Evolutionary conservation across 2,329 filamentous ascomycete genomes (phyloP).

Genomic region (Davidsoniella neocaledoniae): DNA sequence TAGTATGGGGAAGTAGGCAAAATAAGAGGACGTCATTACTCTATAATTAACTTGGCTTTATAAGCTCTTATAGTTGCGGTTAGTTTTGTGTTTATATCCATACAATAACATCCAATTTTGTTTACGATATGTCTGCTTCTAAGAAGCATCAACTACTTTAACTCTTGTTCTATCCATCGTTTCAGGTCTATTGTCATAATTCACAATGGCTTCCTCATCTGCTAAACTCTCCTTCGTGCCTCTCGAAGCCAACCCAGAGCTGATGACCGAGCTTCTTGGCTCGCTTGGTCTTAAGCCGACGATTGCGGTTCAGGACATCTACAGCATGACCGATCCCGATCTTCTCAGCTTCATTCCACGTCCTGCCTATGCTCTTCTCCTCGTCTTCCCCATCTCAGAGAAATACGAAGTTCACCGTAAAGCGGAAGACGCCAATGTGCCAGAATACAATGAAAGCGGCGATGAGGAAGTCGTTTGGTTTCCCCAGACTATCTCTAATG

Average conservation of each 20-base stretch:
- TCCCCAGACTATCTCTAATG: constrained; percentile 85
- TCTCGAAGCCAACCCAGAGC: constrained; percentile 63
- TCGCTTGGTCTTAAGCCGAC: constrained; percentile 66
- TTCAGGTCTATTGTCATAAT: not conserved
- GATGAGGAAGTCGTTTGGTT: constrained; percentile 73
- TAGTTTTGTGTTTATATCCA: too few relatives aligned
- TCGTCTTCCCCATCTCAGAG: constrained; percentile 75
- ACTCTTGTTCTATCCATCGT: not conserved
- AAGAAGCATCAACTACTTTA: not conserved
- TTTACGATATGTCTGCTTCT: too few relatives aligned
- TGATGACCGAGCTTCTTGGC: constrained; percentile 72
- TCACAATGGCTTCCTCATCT: constrained; percentile 5
- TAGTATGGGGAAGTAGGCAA: too few relatives aligned
- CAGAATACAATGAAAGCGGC: constrained; percentile 52
- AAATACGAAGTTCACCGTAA: constrained; percentile 63
- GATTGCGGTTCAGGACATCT: constrained; percentile 78
- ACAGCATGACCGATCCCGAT: constrained; percentile 70
- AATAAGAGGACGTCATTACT: too few relatives aligned
- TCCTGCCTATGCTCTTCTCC: constrained; percentile 71
- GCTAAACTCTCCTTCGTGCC: constrained; percentile 30
- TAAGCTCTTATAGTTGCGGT: too few relatives aligned
- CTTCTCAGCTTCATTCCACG: constrained; percentile 77
- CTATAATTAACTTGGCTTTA: too few relatives aligned
- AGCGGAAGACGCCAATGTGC: constrained; percentile 49
- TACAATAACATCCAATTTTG: too few relatives aligned